phyloP scores from a whole-genome alignment of 1,284 basidiomycete genomes.

The Coniferiporia sulphurascens region DNA sequence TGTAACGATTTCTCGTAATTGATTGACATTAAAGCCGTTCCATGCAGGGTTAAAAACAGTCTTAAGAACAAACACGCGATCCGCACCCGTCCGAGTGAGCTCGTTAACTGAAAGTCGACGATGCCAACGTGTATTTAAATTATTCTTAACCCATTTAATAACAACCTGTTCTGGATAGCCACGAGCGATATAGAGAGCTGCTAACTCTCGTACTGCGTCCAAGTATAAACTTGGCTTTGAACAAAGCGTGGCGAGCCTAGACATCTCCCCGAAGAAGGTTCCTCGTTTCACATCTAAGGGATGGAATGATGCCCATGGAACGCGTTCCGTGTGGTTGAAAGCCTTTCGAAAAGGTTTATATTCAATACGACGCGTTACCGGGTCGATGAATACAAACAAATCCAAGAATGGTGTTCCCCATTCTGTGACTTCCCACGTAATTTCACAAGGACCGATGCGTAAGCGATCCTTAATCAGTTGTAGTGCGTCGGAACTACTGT shows the following conservation, averaged over 20 bases:
- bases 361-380: slow-evolving; percentile 18
- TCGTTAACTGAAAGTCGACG: slow-evolving; percentile 15
- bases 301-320: slow-evolving; percentile 34
- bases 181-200: slow-evolving; percentile 26
- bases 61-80: slow-evolving; percentile 24
- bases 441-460: slow-evolving; percentile 26
- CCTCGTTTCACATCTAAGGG: slow-evolving; percentile 33
- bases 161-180: slow-evolving; percentile 28
- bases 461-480: slow-evolving; percentile 14
- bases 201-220: slow-evolving; percentile 24
- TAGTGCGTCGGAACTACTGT: slow-evolving; percentile 23
- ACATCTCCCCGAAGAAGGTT: slow-evolving; percentile 34
- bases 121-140: slow-evolving; percentile 7
- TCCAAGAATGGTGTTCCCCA: slow-evolving; percentile 28
- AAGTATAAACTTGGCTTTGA: slow-evolving; percentile 26
- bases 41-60: slow-evolving; percentile 18
- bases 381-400: slow-evolving; percentile 27
- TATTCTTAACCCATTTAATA: neutral
- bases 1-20: neutral
- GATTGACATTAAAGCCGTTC: neutral
- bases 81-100: neutral
- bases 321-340: slow-evolving; percentile 31
- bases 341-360: slow-evolving; percentile 30
- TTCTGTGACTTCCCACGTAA: slow-evolving; percentile 29
- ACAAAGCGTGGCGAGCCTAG: slow-evolving; percentile 32